Evolutionary conservation across 139 green algal species (phyloP), one percentile per base, ranked within the genome.

Genomic region (Asterochloris erici): DNA sequence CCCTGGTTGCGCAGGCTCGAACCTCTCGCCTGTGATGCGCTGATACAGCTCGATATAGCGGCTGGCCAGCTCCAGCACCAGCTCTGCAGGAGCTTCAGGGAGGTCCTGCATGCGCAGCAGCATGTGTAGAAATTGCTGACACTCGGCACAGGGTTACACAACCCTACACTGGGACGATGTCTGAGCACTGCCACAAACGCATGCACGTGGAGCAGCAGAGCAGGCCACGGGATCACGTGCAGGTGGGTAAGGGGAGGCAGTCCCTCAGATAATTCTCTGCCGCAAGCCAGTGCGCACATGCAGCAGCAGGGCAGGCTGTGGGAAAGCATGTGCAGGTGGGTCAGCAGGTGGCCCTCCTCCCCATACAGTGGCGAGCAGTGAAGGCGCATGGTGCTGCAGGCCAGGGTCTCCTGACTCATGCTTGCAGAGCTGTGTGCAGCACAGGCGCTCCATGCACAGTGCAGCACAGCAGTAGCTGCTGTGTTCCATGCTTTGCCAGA

Each of bases 31-130:
- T 15, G 96, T 99, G 87, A 99, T 99, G 14, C 77, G 91, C 89
- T 99, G 93, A 86, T 98, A 99, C 79, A 99, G 87, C 81, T 93
- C 87, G 29, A 99, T 91, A 89, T 99, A 99, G 24, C 95, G 88
- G 68, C 93, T 88, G 0, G 91, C 93, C 69, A 99, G 91, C 91
- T 98, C 95, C 10, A 75, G 76, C n/a, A 98, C 92, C 47, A 99
- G 90, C 78, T 98, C 93, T 11, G 77, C 77, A 0, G 96, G 96
- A 0, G 96, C 95, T 76, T 95, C 91, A n/a, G 95, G 95, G 47
- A 98, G 87, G n/a, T 94, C 92, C 82, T 92, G 82, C 29, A 26
- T 28, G 10, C 19, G 38, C 23, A 76, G 23, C 23, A 76, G 38
- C 17, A 24, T 60, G 70, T 21, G 0, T 60, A 54, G 47, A 19